Evolutionary conservation across 2,329 filamentous ascomycete genomes (phyloP).

Genomic region (Aciculosporium take): DNA sequence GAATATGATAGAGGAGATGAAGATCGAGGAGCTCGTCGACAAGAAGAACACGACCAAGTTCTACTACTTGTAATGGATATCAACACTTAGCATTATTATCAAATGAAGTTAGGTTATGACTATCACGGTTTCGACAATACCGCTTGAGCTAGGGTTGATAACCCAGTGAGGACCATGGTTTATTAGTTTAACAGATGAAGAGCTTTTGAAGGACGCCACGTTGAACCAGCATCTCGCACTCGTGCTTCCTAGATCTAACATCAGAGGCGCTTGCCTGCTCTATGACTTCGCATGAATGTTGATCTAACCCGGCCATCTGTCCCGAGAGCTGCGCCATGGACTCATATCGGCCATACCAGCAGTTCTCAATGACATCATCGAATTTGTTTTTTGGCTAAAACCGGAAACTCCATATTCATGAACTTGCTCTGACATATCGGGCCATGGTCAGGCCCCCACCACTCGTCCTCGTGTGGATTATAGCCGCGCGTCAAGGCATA

Average conservation of each 20-base stretch:
- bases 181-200: too few species aligned
- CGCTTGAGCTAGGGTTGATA: too few species aligned
- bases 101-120: neutral
- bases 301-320: conserved; percentile 2
- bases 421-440: conserved; percentile 4
- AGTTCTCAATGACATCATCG: conserved; percentile 6
- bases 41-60: too few species aligned
- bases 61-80: too few species aligned
- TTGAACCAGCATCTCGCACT: conserved; percentile 3
- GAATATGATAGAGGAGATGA: too few species aligned
- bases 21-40: too few species aligned
- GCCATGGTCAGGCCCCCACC: conserved; percentile 5
- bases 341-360: conserved; percentile 7
- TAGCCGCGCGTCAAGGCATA: conserved; percentile 6
- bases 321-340: conserved; percentile 5
- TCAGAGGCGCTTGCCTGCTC: neutral
- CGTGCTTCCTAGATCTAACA: neutral
- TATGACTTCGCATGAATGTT: conserved; percentile 1
- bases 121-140: too few species aligned
- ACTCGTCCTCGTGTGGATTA: conserved; percentile 5
- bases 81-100: too few species aligned
- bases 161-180: too few species aligned
- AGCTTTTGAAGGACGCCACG: conserved; percentile 1
- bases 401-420: conserved; percentile 6
- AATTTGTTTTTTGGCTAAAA: conserved; percentile 1